These are phyloP conservation scores for Gynostemma pentaphyllum DNA, from an alignment of 306 rosid genomes.

Conservation along the genomic window DNA sequence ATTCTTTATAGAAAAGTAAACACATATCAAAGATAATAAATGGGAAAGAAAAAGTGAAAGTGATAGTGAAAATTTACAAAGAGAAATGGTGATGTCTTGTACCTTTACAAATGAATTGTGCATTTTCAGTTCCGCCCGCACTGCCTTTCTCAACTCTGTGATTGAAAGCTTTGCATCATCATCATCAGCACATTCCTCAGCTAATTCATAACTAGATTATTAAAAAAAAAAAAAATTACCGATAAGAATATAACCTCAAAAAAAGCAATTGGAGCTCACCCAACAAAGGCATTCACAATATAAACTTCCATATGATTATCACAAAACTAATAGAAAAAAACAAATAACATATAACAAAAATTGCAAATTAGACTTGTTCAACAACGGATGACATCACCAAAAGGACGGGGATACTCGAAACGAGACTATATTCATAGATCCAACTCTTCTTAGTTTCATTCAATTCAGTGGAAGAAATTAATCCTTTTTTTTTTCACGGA, in stretches of 20 bases:
- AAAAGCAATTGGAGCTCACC: background rate
- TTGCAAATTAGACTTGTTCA: background rate
- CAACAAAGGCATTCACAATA: background rate
- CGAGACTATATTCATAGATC: background rate
- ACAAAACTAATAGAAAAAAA: background rate
- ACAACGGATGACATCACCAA: background rate
- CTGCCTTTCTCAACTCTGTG: conserved; percentile 29
- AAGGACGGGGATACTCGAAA: background rate
- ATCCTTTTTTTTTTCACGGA: background rate
- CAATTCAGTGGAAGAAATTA: too few relatives aligned
- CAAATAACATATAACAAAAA: background rate
- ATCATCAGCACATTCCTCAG: conserved; percentile 89
- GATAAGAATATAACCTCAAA: background rate
- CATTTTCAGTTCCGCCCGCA: conserved; percentile 45
- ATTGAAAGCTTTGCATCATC: conserved; percentile 69
- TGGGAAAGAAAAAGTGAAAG: background rate
- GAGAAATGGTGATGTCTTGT: conserved; percentile 2
- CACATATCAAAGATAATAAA: background rate
- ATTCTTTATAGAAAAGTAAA: background rate
- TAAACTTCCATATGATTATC: background rate
- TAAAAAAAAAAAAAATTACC: background rate
- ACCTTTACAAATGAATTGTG: conserved; percentile 69
- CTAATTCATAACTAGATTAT: conserved; percentile 41
- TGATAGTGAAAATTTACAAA: background rate
- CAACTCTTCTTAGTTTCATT: background rate